Evolutionary conservation across 495 filamentous ascomycete species (phyloP), one percentile per base, ranked within the genome.

Genomic region (Darksidea phi): DNA sequence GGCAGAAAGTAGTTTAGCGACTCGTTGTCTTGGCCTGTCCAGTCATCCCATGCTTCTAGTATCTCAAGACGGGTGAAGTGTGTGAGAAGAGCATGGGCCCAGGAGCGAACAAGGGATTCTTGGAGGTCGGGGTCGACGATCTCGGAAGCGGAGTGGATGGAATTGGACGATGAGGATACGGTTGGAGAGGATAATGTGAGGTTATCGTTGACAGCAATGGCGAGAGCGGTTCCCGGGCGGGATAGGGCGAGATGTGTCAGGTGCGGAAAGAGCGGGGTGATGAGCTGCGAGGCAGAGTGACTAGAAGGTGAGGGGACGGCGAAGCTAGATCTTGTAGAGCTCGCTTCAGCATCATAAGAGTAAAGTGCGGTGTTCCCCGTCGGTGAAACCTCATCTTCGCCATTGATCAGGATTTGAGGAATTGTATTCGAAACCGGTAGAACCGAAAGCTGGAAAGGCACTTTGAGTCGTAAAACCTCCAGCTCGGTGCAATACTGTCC

Each of bases 1-100:
- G 64, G 64, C 17, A 63, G 43, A 23, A 67, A 62, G 52, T 67
- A 67, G 18, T 55, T 59, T 11, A 67, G 54, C 11, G 41, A 55
- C 36, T 63, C 64, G 23, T 63, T 43, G 36, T 59, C 64, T 42
- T 55, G 53, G 0, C 59, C 59, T 21, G 42, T 37, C 53, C 48
- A 53, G 25, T 61, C 64, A 24, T 59, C 64, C 61, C 61, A 64
- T 0, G 61, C 61, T 51, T 64, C 61, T 11, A 64, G 49, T 10
- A 64, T 54, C 42, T 64, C 61, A 28, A 64, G 47, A 10, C n/a
- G 6, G 0, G 61, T 54, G 43, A 64, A 64, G 21, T 64, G 61
- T 18, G 25, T 54, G 15, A 64, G 54, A 1, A 64, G 49, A 8
- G 61, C 37, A 18, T 64, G 61, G 20, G 61, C 61, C 54, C 56